phyloP scores from a whole-genome alignment of 306 rosid species.

The Vigna trinervia region DNA sequence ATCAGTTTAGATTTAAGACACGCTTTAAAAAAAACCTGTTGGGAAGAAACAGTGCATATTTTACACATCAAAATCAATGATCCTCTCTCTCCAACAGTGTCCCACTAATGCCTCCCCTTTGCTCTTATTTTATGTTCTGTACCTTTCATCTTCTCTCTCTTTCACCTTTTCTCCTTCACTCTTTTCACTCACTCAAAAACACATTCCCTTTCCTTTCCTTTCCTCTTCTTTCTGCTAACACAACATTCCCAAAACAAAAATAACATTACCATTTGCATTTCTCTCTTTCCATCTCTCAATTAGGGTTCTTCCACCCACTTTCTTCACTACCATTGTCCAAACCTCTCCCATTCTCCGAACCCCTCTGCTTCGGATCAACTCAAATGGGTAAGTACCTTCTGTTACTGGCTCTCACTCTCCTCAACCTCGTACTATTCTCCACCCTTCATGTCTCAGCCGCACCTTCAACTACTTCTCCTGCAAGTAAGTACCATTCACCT shows the following conservation, averaged over 20 bases:
- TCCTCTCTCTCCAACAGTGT: conserved; percentile 4
- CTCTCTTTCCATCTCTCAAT: conserved; percentile 35
- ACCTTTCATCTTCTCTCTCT: conserved; percentile 41
- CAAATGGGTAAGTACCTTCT: conserved; percentile 63
- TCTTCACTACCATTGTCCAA: conserved; percentile 48
- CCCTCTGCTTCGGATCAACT: conserved; percentile 24
- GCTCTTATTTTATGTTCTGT: conserved; percentile 31
- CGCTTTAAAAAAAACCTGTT: not conserved
- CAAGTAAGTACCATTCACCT: conserved; percentile 61
- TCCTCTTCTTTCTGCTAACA: conserved; percentile 29
- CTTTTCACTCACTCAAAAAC: conserved; percentile 41
- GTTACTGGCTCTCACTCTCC: conserved; percentile 51
- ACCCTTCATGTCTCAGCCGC: conserved; percentile 58
- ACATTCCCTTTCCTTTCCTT: conserved; percentile 36
- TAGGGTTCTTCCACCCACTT: conserved; percentile 54
- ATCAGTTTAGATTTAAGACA: not conserved
- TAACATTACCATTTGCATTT: not conserved
- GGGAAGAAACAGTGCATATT: not conserved
- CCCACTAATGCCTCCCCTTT: conserved; percentile 31
- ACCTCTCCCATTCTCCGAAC: conserved; percentile 43
- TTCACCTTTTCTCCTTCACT: conserved; percentile 40
- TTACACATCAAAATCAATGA: conserved; percentile 20
- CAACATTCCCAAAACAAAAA: conserved; percentile 8
- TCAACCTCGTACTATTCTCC: conserved; percentile 43
- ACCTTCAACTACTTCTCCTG: conserved; percentile 61